Percentiles rank a stretch among this genome's conserved stretches.
Evolutionary conservation across 441 rosid genomes (phyloP).

Genomic region (Gossypium trilobum): DNA sequence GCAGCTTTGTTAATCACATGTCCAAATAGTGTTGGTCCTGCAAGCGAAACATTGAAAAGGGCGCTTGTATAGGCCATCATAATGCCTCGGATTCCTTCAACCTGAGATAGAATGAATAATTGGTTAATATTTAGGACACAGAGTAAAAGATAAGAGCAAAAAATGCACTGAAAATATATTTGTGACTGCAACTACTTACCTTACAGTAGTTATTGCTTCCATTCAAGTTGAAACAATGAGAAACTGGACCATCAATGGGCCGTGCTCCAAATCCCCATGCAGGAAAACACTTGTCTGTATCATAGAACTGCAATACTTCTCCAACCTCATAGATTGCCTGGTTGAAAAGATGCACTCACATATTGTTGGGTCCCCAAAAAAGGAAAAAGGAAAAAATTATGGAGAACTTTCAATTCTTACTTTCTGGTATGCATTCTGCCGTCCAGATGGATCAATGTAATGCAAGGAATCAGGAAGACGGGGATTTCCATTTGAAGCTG

Average conservation of each 20-base stretch:
- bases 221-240: conserved; percentile 83
- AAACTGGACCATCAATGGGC: conserved; percentile 80
- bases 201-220: conserved; percentile 72
- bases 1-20: conserved; percentile 70
- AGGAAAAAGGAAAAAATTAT: neutral
- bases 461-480: conserved; percentile 95
- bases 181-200: conserved; percentile 31
- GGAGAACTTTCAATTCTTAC: conserved; percentile 32
- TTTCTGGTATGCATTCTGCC: conserved; percentile 73
- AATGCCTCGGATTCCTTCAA: conserved; percentile 84
- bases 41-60: conserved; percentile 78
- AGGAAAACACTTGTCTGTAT: conserved; percentile 71
- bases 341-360: conserved; percentile 9
- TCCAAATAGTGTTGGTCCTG: conserved; percentile 92
- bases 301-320: conserved; percentile 81
- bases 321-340: conserved; percentile 91
- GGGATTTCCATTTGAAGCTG: conserved; percentile 96
- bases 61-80: conserved; percentile 68
- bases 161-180: neutral
- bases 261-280: conserved; percentile 98
- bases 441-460: conserved; percentile 73
- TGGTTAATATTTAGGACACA: conserved; percentile 12
- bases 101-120: conserved; percentile 34
- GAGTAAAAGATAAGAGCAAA: neutral
- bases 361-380: neutral